Percentiles rank a stretch among this genome's conserved stretches.
phyloP scores from a whole-genome alignment of 2,329 filamentous ascomycete genomes.

The Cryoendolithus antarcticus region DNA sequence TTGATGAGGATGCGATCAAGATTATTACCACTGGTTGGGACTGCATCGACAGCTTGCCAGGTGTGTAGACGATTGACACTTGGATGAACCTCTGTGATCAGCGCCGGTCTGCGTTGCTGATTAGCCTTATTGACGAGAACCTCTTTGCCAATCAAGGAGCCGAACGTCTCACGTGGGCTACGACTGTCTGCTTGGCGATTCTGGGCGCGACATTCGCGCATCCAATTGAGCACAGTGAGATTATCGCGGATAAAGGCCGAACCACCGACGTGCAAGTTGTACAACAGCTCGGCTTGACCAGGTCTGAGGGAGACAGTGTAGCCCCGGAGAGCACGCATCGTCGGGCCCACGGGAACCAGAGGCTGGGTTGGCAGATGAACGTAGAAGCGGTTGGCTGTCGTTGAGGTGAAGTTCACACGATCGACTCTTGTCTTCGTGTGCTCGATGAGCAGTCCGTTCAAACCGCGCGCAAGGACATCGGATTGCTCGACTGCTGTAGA shows the following conservation, averaged over 20 bases:
- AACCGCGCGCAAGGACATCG: slow-evolving; percentile 5
- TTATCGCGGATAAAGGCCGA: background rate
- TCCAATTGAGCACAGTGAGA: no score
- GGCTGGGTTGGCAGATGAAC: background rate
- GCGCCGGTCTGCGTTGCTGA: no score
- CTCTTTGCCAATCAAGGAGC: no score
- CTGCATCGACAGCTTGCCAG: no score
- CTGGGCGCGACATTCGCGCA: no score
- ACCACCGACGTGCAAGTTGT: background rate
- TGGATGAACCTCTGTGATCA: no score
- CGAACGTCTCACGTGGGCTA: no score
- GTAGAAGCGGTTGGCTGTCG: background rate
- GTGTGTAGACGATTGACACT: no score
- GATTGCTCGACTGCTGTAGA: background rate
- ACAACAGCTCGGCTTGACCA: background rate
- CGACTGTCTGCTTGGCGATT: no score
- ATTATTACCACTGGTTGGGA: background rate
- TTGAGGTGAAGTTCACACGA: background rate
- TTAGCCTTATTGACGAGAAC: no score
- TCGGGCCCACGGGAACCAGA: background rate
- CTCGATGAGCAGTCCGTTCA: slow-evolving; percentile 7
- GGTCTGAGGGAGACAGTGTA: background rate
- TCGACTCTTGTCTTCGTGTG: slow-evolving; percentile 1
- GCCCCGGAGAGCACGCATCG: background rate
- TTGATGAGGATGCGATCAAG: background rate